Conservation (phyloP, 345 rosid genomes). For the Capsella bursapastoris region DNA sequence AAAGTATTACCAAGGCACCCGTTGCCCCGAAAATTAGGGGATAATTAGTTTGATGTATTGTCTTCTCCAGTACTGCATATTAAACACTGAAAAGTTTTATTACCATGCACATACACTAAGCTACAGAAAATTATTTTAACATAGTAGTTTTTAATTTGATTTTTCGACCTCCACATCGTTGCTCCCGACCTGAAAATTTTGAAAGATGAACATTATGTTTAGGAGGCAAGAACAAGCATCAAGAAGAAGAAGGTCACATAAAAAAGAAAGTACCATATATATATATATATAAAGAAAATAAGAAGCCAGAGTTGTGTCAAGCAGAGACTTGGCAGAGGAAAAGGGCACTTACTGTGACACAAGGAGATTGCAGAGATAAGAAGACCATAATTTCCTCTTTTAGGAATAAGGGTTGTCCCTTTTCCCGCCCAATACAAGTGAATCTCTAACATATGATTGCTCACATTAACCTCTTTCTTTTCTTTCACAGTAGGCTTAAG, state of each 20-base stretch:
- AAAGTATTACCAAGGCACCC: conserved; percentile 19
- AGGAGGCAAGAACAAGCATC: neutral
- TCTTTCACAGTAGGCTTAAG: conserved; percentile 32
- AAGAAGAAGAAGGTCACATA: neutral
- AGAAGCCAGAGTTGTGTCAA: neutral
- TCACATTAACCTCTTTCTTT: conserved; percentile 37
- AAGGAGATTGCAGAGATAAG: conserved; percentile 69
- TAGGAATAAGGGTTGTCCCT: conserved; percentile 54
- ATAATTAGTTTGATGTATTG: neutral
- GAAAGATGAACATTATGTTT: neutral
- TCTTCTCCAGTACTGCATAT: conserved; percentile 24
- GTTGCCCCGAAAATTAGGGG: conserved; percentile 5
- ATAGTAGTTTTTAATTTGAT: too few relatives aligned
- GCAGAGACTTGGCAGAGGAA: neutral
- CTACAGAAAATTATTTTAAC: too few relatives aligned
- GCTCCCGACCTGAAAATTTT: conserved; percentile 14
- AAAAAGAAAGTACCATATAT: neutral
- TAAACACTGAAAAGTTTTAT: neutral
- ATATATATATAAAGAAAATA: neutral
- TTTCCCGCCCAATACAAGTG: conserved; percentile 62
- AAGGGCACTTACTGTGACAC: conserved; percentile 42
- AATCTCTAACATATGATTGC: conserved; percentile 49
- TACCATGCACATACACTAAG: neutral
- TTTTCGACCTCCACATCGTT: conserved; percentile 9
- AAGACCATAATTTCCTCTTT: conserved; percentile 59